phyloP scores from a whole-genome alignment of 169 alveolate species.

The Cryptosporidium sp. region DNA sequence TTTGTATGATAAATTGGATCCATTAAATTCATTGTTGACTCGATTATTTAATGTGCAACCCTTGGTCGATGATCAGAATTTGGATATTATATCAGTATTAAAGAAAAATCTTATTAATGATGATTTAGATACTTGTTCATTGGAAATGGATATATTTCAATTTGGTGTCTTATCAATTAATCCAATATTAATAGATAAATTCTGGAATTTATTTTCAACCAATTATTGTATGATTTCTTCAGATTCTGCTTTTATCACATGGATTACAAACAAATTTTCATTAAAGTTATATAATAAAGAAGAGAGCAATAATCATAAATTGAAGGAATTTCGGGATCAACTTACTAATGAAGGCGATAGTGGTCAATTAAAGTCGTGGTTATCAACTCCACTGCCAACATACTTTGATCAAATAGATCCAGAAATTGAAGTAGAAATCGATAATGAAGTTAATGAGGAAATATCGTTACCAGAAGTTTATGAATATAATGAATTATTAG shows the following conservation, averaged over 20 bases:
- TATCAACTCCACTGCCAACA: conserved; percentile 33
- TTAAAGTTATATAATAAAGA: neutral
- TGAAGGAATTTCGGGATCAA: neutral
- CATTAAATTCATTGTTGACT: conserved; percentile 15
- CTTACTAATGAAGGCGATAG: neutral
- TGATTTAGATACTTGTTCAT: conserved; percentile 22
- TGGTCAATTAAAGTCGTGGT: conserved; percentile 31
- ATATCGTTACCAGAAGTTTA: conserved; percentile 10
- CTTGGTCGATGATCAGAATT: neutral
- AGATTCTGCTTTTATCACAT: conserved; percentile 42
- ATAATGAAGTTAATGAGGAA: neutral
- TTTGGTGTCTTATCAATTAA: conserved; percentile 49
- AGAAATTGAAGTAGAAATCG: conserved; percentile 17
- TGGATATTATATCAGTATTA: conserved; percentile 41
- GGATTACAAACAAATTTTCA: conserved; percentile 47
- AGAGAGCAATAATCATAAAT: neutral
- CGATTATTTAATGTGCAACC: conserved; percentile 31
- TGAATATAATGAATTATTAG: conserved; percentile 26
- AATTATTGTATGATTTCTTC: conserved; percentile 13
- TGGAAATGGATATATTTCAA: conserved; percentile 39
- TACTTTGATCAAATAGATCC: conserved; percentile 31
- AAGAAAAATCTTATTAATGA: neutral
- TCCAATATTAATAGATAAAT: neutral
- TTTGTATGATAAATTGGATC: neutral
- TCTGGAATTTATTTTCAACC: conserved; percentile 12